These are phyloP conservation scores for Paracamarosporium sp. DNA, from an alignment of 2,329 filamentous ascomycete species.

Conservation along the genomic window DNA sequence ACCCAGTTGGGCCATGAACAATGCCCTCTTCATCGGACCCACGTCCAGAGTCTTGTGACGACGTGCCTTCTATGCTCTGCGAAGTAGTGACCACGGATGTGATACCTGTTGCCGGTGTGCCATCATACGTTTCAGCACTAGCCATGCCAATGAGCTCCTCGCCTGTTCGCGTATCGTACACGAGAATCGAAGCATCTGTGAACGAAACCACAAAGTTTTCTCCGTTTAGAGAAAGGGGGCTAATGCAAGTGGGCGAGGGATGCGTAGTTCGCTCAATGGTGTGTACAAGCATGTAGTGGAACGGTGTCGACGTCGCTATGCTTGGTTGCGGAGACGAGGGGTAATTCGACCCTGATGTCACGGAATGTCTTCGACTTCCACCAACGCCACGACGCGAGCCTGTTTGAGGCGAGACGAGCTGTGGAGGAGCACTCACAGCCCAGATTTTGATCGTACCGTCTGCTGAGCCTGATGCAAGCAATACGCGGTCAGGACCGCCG, in stretches of 20 bases:
- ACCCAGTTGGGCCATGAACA: constrained; percentile 82
- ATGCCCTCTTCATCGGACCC: constrained; percentile 74
- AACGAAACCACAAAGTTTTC: constrained; percentile 94
- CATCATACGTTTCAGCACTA: constrained; percentile 91
- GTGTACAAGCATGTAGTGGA: constrained; percentile 87
- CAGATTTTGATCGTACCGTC: constrained; percentile 93
- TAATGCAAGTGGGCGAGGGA: constrained; percentile 88
- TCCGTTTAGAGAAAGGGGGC: constrained; percentile 81
- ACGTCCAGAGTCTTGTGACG: constrained; percentile 64
- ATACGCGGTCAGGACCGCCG: constrained; percentile 82
- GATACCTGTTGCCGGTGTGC: constrained; percentile 80
- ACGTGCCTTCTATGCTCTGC: constrained; percentile 73
- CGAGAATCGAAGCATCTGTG: constrained; percentile 84
- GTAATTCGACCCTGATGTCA: constrained; percentile 92
- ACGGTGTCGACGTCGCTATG: constrained; percentile 82
- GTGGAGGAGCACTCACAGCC: constrained; percentile 91
- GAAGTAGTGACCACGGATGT: constrained; percentile 92
- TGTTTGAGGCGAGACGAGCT: constrained; percentile 80
- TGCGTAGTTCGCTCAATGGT: constrained; percentile 75
- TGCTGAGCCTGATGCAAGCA: constrained; percentile 89
- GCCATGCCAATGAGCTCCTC: constrained; percentile 94
- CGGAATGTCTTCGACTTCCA: constrained; percentile 86
- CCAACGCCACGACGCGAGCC: constrained; percentile 71
- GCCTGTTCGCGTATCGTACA: constrained; percentile 90
- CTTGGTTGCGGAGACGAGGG: constrained; percentile 89